phyloP scores from a whole-genome alignment of 768 basidiomycete genomes.

The Auricularia cornea region DNA sequence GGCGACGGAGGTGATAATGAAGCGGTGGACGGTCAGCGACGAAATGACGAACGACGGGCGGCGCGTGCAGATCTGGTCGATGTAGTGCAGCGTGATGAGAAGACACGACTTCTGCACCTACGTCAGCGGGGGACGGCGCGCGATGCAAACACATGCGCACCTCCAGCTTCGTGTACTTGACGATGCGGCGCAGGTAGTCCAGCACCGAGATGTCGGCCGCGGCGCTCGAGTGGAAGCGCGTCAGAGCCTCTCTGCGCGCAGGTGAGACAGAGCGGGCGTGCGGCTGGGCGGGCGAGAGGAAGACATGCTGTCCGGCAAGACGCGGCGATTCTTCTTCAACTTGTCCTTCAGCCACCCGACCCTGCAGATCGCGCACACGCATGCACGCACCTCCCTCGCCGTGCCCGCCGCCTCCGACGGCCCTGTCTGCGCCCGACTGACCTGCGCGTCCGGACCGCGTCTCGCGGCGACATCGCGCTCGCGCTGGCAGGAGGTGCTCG shows the following conservation, averaged over 20 bases:
- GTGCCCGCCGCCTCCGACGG: no score
- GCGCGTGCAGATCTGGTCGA: constrained; percentile 87
- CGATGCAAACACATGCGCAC: constrained; percentile 33
- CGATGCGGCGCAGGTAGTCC: constrained; percentile 91
- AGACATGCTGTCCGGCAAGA: no score
- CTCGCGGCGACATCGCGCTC: no score
- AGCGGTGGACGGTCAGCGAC: constrained; percentile 94
- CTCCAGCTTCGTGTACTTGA: constrained; percentile 93
- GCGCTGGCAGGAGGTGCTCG: no score
- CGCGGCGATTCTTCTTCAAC: no score
- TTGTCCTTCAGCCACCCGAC: no score
- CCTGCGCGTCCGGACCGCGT: no score
- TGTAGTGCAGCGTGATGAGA: constrained; percentile 77
- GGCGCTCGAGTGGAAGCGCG: constrained; percentile 92
- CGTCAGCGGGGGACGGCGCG: constrained; percentile 9
- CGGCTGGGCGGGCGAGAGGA: no score
- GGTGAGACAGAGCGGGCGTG: no score
- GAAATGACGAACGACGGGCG: constrained; percentile 86
- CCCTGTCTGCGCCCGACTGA: no score
- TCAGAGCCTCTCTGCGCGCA: constrained; percentile 77
- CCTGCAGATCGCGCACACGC: no score
- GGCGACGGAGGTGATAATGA: constrained; percentile 88
- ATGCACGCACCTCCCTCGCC: no score
- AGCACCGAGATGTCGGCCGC: constrained; percentile 80
- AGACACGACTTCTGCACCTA: constrained; percentile 60